These are phyloP conservation scores for Secale cereale DNA, from an alignment of 176 grass and related monocot genomes.

Conservation along the genomic window DNA sequence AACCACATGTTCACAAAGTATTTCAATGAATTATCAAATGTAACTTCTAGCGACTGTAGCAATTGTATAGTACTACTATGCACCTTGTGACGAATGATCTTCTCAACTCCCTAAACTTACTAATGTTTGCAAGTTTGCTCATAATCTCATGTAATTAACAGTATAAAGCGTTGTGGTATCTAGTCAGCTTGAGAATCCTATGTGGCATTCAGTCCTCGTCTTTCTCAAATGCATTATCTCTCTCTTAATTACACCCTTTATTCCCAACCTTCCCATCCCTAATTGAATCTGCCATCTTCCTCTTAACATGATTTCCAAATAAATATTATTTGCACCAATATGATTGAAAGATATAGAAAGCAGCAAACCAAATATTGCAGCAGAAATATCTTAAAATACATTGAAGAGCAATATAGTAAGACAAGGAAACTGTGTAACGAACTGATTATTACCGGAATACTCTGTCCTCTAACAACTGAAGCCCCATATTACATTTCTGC, in stretches of 20 bases:
- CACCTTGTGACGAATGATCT: neutral
- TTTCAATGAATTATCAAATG: neutral
- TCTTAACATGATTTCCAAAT: neutral
- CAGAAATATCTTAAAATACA: slow-evolving; percentile 15
- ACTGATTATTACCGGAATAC: slow-evolving; percentile 75
- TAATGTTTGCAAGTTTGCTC: neutral
- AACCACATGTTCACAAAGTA: neutral
- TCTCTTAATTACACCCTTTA: neutral
- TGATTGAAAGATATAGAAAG: slow-evolving; percentile 10
- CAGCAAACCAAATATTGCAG: neutral
- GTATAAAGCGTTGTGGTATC: neutral
- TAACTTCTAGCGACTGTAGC: neutral
- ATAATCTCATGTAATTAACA: neutral
- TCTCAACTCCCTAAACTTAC: neutral
- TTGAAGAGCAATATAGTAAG: slow-evolving; percentile 5
- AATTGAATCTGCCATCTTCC: neutral
- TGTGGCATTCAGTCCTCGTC: neutral
- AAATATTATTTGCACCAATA: slow-evolving; percentile 15
- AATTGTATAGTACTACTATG: neutral
- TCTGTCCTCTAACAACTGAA: slow-evolving; percentile 94
- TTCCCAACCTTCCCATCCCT: neutral
- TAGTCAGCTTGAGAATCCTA: neutral
- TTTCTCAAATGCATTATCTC: neutral
- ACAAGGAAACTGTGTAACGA: slow-evolving; percentile 13
- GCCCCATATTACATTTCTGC: slow-evolving; percentile 79